These are phyloP conservation scores for Noccaea bulbosa DNA, from an alignment of 345 rosid genomes.

Conservation along the genomic window DNA sequence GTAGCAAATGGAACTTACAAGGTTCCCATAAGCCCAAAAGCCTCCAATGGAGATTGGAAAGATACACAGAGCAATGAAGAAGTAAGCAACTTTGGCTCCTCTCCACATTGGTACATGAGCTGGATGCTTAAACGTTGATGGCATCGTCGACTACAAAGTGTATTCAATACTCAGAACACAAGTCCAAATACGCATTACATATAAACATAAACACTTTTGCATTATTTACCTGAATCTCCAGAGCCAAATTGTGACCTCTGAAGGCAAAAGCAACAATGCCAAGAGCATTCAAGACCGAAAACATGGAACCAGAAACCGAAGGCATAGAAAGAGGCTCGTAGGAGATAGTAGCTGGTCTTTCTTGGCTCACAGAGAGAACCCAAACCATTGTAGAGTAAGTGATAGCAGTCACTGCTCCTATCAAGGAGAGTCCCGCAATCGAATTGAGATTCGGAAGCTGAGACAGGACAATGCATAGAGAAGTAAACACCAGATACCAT, in stretches of 20 bases:
- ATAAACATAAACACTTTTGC: conserved; percentile 4
- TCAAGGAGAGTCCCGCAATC: conserved; percentile 89
- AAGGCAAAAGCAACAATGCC: conserved; percentile 94
- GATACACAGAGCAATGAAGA: conserved; percentile 86
- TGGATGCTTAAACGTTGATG: conserved; percentile 95
- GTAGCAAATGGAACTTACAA: conserved; percentile 54
- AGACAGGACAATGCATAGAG: conserved; percentile 87
- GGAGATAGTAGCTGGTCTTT: conserved; percentile 76
- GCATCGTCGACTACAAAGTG: conserved; percentile 84
- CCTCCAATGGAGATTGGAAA: conserved; percentile 95
- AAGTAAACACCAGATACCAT: conserved; percentile 97
- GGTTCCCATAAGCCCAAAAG: conserved; percentile 95
- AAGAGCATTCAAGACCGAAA: conserved; percentile 86
- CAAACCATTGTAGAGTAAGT: conserved; percentile 93
- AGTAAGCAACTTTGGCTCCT: conserved; percentile 94
- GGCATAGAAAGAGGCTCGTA: conserved; percentile 77
- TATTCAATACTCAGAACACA: conserved; percentile 11
- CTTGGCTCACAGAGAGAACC: conserved; percentile 94
- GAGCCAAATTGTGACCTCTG: conserved; percentile 86
- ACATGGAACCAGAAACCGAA: conserved; percentile 61
- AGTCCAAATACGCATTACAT: background rate
- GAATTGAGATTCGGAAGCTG: conserved; percentile 99
- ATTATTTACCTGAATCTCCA: conserved; percentile 86
- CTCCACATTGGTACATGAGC: conserved; percentile 99
- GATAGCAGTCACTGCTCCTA: conserved; percentile 94